Evolutionary conservation across 2,329 filamentous ascomycete species (phyloP).

Genomic region (Exophiala viscosa): DNA sequence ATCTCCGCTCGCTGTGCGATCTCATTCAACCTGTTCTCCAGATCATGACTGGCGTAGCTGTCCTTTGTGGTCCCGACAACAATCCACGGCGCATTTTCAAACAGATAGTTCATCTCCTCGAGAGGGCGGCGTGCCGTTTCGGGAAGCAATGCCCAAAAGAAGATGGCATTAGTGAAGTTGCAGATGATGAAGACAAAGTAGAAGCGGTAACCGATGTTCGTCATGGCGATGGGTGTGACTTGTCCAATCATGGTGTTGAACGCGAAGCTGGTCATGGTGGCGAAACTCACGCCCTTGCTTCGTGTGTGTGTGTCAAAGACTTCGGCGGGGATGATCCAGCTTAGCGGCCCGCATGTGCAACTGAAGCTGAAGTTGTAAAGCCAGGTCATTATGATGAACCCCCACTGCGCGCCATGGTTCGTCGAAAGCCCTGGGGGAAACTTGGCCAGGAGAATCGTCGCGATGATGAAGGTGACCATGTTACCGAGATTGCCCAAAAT

Average conservation of each 20-base stretch:
- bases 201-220: constrained; percentile 52
- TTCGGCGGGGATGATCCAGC: constrained; percentile 58
- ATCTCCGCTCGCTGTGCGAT: constrained; percentile 49
- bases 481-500: constrained; percentile 71
- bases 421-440: constrained; percentile 58
- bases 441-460: constrained; percentile 52
- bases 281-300: constrained; percentile 69
- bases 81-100: constrained; percentile 62
- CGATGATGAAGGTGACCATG: constrained; percentile 68
- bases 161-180: constrained; percentile 65
- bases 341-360: constrained; percentile 65
- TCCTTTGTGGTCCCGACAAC: constrained; percentile 56
- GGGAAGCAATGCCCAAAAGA: constrained; percentile 65
- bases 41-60: constrained; percentile 53
- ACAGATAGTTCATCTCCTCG: constrained; percentile 66
- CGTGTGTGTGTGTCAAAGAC: constrained; percentile 75
- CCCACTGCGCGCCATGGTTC: constrained; percentile 61
- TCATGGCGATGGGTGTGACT: constrained; percentile 61
- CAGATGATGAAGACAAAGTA: constrained; percentile 63
- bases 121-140: constrained; percentile 57
- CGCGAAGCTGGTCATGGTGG: constrained; percentile 68
- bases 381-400: constrained; percentile 75
- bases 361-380: constrained; percentile 76
- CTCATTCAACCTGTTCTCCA: constrained; percentile 58
- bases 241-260: constrained; percentile 73